phyloP scores from a whole-genome alignment of 139 green algal species.

The Tetraselmis chui region DNA sequence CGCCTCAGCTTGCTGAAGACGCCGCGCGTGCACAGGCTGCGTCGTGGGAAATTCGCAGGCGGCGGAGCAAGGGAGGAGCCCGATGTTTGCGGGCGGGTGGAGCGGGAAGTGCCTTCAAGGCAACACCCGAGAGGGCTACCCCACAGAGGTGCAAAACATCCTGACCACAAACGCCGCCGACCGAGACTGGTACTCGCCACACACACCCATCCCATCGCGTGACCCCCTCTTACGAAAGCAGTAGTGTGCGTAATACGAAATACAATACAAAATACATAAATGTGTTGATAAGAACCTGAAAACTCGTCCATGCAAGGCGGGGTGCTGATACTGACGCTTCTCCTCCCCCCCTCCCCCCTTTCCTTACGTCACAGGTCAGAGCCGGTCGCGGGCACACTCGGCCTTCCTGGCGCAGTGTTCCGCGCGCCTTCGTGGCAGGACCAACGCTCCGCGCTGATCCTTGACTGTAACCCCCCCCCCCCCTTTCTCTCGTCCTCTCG shows the following conservation, averaged over 20 bases:
- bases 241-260: no score
- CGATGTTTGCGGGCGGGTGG: not conserved
- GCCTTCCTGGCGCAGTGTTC: not conserved
- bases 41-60: not conserved
- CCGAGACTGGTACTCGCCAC: not conserved
- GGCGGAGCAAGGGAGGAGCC: not conserved
- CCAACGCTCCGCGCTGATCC: no score
- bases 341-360: not conserved
- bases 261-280: no score
- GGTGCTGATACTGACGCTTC: not conserved
- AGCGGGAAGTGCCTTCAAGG: not conserved
- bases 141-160: not conserved
- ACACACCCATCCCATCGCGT: not conserved
- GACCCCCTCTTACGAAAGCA: no score
- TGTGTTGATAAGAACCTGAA: no score
- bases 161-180: not conserved
- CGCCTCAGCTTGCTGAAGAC: not conserved
- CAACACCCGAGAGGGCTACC: not conserved
- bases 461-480: not conserved
- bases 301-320: no score
- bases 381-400: no score
- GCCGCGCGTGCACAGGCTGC: not conserved
- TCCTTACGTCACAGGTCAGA: not conserved
- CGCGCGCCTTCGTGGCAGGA: not conserved
- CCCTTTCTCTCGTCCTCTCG: not conserved